Percentiles rank a stretch among this genome's conserved stretches.
Evolutionary conservation across 1,139 yeast species (phyloP).

Genomic region (Debaryomycetaceae sp.): DNA sequence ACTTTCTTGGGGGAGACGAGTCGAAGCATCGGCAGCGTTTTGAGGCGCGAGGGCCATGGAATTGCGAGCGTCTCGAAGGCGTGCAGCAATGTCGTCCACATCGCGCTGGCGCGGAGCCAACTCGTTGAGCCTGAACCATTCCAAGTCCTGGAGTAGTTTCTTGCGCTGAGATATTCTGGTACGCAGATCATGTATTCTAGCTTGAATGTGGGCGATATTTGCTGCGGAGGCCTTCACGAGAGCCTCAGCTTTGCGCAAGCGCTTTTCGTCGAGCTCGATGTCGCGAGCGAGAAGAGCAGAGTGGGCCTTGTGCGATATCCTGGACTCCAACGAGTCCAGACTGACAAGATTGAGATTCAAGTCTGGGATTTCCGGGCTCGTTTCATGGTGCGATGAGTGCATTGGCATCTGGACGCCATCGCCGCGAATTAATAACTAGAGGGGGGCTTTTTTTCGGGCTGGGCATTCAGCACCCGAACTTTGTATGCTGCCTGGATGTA

Average conservation of each 20-base stretch:
- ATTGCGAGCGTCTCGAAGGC: constrained; percentile 34
- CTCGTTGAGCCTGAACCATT: constrained; percentile 40
- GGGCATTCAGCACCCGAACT: no score
- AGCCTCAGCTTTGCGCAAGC: constrained; percentile 55
- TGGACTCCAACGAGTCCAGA: constrained; percentile 63
- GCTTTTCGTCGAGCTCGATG: constrained; percentile 59
- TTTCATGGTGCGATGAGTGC: no score
- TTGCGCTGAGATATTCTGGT: constrained; percentile 61
- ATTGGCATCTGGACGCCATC: no score
- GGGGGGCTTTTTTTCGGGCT: no score
- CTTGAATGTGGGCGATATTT: constrained; percentile 36
- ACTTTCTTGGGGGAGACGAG: constrained; percentile 51
- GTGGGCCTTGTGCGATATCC: constrained; percentile 63
- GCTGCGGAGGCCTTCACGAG: constrained; percentile 31
- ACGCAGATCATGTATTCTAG: constrained; percentile 38
- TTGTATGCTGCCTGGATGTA: no score
- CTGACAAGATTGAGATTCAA: constrained; percentile 50
- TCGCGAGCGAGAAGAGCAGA: constrained; percentile 50
- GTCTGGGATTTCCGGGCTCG: no score
- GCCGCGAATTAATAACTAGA: no score
- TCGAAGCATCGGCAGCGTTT: constrained; percentile 9
- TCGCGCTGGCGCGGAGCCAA: constrained; percentile 46
- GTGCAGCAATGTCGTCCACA: constrained; percentile 48
- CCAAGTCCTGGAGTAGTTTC: constrained; percentile 44
- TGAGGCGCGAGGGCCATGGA: constrained; percentile 6